Percentiles rank a stretch among this genome's conserved stretches.
Evolutionary conservation across 2,329 filamentous ascomycete species (phyloP).

Genomic region (Teratosphaeria nubilosa): DNA sequence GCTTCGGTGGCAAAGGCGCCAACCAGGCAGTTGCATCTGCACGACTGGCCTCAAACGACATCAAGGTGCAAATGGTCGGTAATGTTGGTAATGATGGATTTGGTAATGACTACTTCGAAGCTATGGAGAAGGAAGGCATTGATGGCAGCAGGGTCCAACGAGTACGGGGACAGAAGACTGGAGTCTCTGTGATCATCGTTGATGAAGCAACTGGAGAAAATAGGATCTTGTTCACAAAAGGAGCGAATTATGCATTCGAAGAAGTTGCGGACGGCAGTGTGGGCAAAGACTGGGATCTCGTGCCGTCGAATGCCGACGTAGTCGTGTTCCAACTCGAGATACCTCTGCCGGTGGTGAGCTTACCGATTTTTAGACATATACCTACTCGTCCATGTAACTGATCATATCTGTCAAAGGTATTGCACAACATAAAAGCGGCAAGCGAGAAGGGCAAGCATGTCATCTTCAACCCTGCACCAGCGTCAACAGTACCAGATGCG

Average conservation of each 20-base stretch:
- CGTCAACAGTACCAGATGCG: constrained; percentile 54
- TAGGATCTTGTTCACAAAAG: constrained; percentile 38
- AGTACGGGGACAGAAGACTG: constrained; percentile 35
- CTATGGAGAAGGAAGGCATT: constrained; percentile 35
- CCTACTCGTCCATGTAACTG: neutral
- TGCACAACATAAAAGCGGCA: constrained; percentile 24
- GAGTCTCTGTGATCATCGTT: constrained; percentile 40
- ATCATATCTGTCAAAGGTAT: constrained; percentile 12
- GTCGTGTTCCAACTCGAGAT: constrained; percentile 40
- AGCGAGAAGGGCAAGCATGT: constrained; percentile 35
- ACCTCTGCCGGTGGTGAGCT: constrained; percentile 30
- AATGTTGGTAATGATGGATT: constrained; percentile 39
- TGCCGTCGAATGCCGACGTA: constrained; percentile 31
- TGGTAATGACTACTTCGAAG: constrained; percentile 29
- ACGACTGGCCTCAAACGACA: constrained; percentile 18
- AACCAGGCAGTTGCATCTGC: constrained; percentile 67
- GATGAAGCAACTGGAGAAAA: constrained; percentile 40
- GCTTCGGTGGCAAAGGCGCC: constrained; percentile 84
- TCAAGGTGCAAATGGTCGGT: constrained; percentile 41
- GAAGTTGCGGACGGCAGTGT: neutral
- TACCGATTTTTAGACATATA: neutral
- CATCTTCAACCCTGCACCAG: constrained; percentile 73
- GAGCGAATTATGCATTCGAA: constrained; percentile 35
- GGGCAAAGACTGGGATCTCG: constrained; percentile 19
- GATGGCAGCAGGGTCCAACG: constrained; percentile 30